These are phyloP conservation scores for Rubroshorea leprosula DNA, from an alignment of 345 rosid genomes.

Conservation along the genomic window DNA sequence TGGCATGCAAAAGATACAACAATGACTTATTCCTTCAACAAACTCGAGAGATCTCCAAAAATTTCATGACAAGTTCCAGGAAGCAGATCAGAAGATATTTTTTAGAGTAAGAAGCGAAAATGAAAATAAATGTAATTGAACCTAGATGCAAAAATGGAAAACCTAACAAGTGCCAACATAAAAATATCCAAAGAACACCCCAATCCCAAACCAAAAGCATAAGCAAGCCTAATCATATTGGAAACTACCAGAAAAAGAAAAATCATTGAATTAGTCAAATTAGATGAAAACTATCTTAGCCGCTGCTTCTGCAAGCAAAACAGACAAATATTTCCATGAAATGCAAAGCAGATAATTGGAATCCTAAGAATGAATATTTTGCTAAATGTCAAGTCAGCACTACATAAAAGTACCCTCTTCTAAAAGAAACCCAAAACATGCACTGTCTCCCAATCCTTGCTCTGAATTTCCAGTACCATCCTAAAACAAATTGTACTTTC, in stretches of 20 bases:
- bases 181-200: not conserved
- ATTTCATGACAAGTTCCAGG: too few relatives aligned
- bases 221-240: not conserved
- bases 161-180: not conserved
- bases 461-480: constrained; percentile 1
- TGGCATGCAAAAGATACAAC: not conserved
- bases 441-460: not conserved
- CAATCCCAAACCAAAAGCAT: not conserved
- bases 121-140: not conserved
- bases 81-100: too few relatives aligned
- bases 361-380: not conserved
- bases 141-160: not conserved
- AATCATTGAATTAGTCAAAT: not conserved
- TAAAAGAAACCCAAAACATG: too few relatives aligned
- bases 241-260: not conserved
- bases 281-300: not conserved
- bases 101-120: too few relatives aligned
- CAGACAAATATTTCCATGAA: too few relatives aligned
- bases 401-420: constrained; percentile 13
- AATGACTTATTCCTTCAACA: too few relatives aligned
- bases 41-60: too few relatives aligned
- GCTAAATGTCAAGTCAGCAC: not conserved
- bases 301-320: not conserved
- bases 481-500: constrained; percentile 4
- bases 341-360: not conserved